phyloP scores from a whole-genome alignment of 768 basidiomycete species.

The Lactarius tabidus region DNA sequence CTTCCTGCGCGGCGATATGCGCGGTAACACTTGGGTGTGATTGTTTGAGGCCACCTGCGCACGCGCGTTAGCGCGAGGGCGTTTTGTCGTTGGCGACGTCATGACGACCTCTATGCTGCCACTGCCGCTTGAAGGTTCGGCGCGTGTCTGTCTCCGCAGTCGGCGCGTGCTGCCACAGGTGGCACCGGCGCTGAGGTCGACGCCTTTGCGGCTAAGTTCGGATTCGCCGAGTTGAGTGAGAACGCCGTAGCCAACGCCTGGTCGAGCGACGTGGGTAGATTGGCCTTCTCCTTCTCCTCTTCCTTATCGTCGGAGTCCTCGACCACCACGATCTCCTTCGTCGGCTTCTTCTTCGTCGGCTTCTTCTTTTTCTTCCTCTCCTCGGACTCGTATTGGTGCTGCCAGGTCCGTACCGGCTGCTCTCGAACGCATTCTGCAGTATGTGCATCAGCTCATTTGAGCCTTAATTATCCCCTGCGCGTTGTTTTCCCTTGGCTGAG shows the following conservation, averaged over 20 bases:
- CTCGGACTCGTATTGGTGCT: neutral
- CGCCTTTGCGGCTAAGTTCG: neutral
- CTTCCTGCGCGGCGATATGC: neutral
- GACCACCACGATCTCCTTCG: neutral
- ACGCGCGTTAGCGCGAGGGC: no score
- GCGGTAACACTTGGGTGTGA: no score
- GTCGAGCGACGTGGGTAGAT: neutral
- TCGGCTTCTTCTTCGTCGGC: neutral
- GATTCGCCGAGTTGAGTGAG: constrained; percentile 9
- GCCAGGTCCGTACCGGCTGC: no score
- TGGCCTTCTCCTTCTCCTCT: neutral
- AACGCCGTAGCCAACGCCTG: constrained; percentile 10
- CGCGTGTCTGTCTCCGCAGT: neutral
- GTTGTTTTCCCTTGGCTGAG: neutral
- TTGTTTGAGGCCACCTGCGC: no score
- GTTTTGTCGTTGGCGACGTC: neutral
- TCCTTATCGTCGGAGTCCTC: neutral
- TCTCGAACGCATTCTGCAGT: constrained; percentile 16
- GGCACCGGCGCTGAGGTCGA: neutral
- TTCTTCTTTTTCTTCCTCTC: no score
- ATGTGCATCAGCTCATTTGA: neutral
- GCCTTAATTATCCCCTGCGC: constrained; percentile 1
- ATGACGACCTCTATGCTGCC: neutral
- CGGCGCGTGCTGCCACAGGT: neutral
- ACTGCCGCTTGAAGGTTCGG: neutral